phyloP scores from a whole-genome alignment of 768 basidiomycete genomes.

The Gymnopilus dilepis region DNA sequence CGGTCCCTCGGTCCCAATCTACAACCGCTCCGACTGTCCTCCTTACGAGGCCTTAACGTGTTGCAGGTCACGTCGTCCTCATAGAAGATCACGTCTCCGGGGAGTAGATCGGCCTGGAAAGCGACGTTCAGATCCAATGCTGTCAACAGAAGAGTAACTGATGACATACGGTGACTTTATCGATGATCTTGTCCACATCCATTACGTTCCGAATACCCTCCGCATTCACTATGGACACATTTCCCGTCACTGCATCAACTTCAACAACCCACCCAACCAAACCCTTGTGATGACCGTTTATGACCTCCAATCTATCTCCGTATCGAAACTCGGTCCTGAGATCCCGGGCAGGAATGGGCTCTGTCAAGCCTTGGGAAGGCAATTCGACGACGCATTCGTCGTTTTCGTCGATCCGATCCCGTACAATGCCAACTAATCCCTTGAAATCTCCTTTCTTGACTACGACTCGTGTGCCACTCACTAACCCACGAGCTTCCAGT shows the following conservation, averaged over 20 bases:
- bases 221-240: neutral
- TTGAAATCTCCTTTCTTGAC: neutral
- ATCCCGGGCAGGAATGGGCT: neutral
- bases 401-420: neutral
- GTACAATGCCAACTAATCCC: constrained; percentile 1
- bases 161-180: too few relatives aligned
- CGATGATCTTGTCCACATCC: too few relatives aligned
- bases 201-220: too few relatives aligned
- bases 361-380: neutral
- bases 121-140: neutral
- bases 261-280: constrained; percentile 1
- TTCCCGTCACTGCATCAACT: neutral
- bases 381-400: neutral
- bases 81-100: neutral
- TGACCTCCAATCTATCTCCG: constrained; percentile 5
- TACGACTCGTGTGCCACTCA: neutral
- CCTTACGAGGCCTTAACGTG: neutral
- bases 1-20: neutral
- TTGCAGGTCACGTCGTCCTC: neutral
- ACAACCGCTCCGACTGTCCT: neutral
- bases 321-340: neutral
- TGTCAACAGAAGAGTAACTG: too few relatives aligned
- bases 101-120: neutral
- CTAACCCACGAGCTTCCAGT: neutral
- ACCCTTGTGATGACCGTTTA: neutral